phyloP scores from a whole-genome alignment of 257 asterid genomes.

The Cinchona pubescens region DNA sequence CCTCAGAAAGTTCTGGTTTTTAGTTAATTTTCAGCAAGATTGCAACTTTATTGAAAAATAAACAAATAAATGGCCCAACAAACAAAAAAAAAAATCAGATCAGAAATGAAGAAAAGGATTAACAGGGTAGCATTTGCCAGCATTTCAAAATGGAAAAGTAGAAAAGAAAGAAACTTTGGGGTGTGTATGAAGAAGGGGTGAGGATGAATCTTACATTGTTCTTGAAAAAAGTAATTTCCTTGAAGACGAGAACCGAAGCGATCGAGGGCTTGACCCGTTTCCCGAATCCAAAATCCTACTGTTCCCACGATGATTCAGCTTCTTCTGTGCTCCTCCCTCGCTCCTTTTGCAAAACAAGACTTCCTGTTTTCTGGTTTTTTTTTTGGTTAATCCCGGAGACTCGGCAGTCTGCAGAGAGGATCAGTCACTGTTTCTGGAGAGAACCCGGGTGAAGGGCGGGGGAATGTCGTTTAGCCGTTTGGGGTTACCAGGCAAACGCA shows the following conservation, averaged over 20 bases:
- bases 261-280: constrained; percentile 77
- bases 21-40: neutral
- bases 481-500: no score
- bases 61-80: neutral
- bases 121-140: neutral
- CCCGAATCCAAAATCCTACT: constrained; percentile 65
- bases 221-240: constrained; percentile 59
- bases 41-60: neutral
- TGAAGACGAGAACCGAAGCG: constrained; percentile 70
- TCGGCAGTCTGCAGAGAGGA: no score
- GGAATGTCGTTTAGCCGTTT: no score
- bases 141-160: constrained; percentile 1
- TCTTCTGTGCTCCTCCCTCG: neutral
- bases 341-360: no score
- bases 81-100: neutral
- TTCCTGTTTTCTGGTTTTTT: neutral
- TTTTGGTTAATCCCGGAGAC: neutral
- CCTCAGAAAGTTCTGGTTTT: neutral
- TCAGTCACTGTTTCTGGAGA: no score
- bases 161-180: neutral
- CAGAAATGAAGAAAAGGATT: neutral
- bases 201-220: constrained; percentile 41
- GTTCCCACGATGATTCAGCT: constrained; percentile 46
- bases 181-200: neutral
- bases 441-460: no score